Percentiles rank a stretch among this genome's conserved stretches.
These are phyloP conservation scores for Komagataella phaffii DNA, from an alignment of 805 yeast genomes.

Conservation along the genomic window DNA sequence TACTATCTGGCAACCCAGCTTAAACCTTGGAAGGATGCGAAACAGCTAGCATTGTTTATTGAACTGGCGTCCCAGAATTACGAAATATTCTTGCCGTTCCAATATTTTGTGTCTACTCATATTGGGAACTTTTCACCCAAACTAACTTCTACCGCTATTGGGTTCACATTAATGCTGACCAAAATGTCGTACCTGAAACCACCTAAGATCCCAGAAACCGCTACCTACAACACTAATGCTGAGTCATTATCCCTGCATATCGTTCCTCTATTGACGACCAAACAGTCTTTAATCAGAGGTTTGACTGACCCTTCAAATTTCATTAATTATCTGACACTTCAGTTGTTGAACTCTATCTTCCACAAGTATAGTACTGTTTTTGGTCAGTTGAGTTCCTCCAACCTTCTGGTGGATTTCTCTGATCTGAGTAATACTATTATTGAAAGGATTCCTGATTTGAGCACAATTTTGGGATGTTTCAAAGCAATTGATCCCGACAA, in stretches of 20 bases:
- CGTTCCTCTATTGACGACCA: not conserved
- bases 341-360: not conserved
- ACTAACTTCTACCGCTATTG: conserved; percentile 71
- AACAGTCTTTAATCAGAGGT: not conserved
- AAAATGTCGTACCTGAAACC: not conserved
- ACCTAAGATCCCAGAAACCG: not conserved
- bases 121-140: conserved; percentile 72
- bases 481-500: not conserved
- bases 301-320: not conserved
- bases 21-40: conserved; percentile 71
- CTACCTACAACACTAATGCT: not conserved
- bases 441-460: not conserved
- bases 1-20: conserved; percentile 48
- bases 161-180: conserved; percentile 39
- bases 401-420: not conserved
- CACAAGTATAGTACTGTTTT: not conserved
- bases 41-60: conserved; percentile 30
- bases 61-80: not conserved
- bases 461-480: not conserved
- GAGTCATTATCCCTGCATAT: not conserved
- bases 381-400: not conserved
- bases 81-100: not conserved
- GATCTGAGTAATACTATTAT: not conserved
- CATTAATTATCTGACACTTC: not conserved
- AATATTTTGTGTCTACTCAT: conserved; percentile 30